Evolutionary conservation across 495 filamentous ascomycete species (phyloP), one percentile per base, ranked within the genome.

Genomic region (Jackrogersella multiformis): DNA sequence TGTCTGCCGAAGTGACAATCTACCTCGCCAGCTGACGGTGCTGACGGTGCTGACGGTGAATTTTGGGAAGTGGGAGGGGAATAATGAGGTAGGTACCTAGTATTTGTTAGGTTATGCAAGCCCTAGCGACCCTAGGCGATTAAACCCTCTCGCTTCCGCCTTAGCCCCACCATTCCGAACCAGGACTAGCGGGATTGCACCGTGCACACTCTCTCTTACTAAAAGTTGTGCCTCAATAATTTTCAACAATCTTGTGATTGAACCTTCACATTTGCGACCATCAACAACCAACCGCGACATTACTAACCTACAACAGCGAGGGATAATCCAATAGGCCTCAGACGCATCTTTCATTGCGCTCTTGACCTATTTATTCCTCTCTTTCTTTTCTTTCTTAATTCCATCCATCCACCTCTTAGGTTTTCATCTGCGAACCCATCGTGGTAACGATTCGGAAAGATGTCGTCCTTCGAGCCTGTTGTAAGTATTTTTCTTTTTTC

Each of bases 391-490:
- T 68, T 76, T 61, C 66, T 71, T 72, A 70, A 69, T 69, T 56
- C 68, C 64, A 52, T 56, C 68, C 64, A 52, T 63, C 74, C 73
- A 66, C 62, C 70, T 68, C 65, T 34, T 18, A 60, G 23, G 36
- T 46, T 46, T 46, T 12, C 21, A 23, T 3, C 38, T 21, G 26
- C 36, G 45, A 57, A 57, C 44, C 36, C 3, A 46, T 63, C 62
- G 59, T 67, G 76, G 73, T 73, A 67, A 73, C 66, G 62, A 74
- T 72, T 67, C 71, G 86, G 84, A 91, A 96, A 86, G 85, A 98
- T 97, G 94, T 96, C 94, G 85, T 87, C 91, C 80, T 96, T 96
- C 85, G 94, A 98, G 85, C 86, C 90, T 83, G 93, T 97, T 85
- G 92, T 97, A 87, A 85, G 93, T 94, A n/a, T n/a, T n/a, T n/a